These are phyloP conservation scores for Yamadazyma endophytica DNA, from an alignment of 805 yeast genomes.

Conservation along the genomic window DNA sequence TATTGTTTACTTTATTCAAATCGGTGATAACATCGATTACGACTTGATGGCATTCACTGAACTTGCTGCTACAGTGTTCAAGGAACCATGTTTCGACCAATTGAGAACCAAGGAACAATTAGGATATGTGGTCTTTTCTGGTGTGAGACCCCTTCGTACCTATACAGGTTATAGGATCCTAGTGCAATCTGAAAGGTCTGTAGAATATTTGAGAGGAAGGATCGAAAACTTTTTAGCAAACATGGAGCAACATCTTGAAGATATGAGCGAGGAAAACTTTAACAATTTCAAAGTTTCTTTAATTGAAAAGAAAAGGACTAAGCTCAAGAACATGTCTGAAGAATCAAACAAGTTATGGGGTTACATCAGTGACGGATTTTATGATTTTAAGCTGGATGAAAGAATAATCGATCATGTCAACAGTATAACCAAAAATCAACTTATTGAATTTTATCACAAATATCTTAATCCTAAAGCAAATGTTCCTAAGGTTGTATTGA, in stretches of 20 bases:
- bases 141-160: constrained; percentile 64
- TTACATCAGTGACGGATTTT: constrained; percentile 69
- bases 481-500: constrained; percentile 49
- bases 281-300: constrained; percentile 66
- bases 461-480: constrained; percentile 15
- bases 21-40: constrained; percentile 39
- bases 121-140: constrained; percentile 90
- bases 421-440: constrained; percentile 50
- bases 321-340: constrained; percentile 72
- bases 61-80: constrained; percentile 64
- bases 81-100: constrained; percentile 87
- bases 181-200: constrained; percentile 78
- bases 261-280: constrained; percentile 62
- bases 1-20: constrained; percentile 71
- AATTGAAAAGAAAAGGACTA: constrained; percentile 60
- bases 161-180: constrained; percentile 69
- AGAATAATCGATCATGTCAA: constrained; percentile 56
- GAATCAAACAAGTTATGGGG: constrained; percentile 66
- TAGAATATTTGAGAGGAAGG: constrained; percentile 71
- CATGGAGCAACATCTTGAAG: constrained; percentile 41
- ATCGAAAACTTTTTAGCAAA: constrained; percentile 60
- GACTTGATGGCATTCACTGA: constrained; percentile 50
- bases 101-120: constrained; percentile 91
- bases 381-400: constrained; percentile 62
- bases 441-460: constrained; percentile 50